phyloP scores from a whole-genome alignment of 257 asterid genomes.

The Ligustrum vulgare region DNA sequence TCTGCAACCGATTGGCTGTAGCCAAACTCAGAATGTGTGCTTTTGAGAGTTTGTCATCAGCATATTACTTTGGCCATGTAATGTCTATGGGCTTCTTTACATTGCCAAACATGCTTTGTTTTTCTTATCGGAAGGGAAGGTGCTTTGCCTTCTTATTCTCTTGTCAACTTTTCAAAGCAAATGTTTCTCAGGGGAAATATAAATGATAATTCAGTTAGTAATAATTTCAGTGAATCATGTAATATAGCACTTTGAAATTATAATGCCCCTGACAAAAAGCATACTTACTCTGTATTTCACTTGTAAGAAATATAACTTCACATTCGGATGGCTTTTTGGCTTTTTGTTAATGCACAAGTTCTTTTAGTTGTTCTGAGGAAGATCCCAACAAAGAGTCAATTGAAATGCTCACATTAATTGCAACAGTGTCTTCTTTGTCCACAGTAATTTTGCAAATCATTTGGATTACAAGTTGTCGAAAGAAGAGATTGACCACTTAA shows the following conservation, averaged over 20 bases:
- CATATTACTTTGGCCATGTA: neutral
- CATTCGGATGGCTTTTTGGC: neutral
- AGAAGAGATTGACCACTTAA: slow-evolving; percentile 46
- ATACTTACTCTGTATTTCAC: neutral
- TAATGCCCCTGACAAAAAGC: neutral
- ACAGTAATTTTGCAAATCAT: slow-evolving; percentile 70
- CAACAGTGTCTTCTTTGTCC: neutral
- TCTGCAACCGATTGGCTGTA: neutral
- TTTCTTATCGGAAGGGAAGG: too few relatives aligned
- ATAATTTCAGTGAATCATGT: neutral
- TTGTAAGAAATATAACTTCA: neutral
- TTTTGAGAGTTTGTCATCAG: neutral
- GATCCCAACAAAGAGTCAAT: neutral
- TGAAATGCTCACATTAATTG: slow-evolving; percentile 5
- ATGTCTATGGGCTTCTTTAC: neutral
- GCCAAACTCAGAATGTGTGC: slow-evolving; percentile 7
- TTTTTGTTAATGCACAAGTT: slow-evolving; percentile 13
- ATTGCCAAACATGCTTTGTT: too few relatives aligned
- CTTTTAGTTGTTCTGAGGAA: slow-evolving; percentile 8
- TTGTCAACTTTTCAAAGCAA: too few relatives aligned
- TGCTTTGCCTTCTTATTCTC: too few relatives aligned
- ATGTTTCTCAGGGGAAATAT: neutral
- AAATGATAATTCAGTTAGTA: neutral
- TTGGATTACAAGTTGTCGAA: slow-evolving; percentile 56
- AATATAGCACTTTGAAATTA: neutral